Conservation (phyloP, 805 yeast genomes). For the Kodamaea fukazawae region DNA sequence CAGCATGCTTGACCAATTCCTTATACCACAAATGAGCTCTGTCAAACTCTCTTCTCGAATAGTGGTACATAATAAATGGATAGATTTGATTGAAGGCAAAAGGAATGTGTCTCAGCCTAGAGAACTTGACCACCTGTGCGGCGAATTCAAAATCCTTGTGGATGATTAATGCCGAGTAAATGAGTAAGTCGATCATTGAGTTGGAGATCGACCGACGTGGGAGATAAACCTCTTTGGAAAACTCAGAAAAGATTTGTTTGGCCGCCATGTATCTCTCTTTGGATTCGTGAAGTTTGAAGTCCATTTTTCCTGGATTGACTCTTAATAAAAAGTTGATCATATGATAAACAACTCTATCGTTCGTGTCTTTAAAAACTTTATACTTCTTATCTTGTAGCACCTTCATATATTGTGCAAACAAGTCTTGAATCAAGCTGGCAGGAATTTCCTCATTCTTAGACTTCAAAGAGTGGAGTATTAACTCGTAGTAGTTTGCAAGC, state of each 20-base stretch:
- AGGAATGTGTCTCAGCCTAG: constrained; percentile 27
- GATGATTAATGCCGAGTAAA: constrained; percentile 26
- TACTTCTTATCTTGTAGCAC: constrained; percentile 2
- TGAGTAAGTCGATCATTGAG: constrained; percentile 29
- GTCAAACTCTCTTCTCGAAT: constrained; percentile 25
- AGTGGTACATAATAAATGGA: constrained; percentile 39
- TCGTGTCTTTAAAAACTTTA: neutral
- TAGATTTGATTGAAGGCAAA: constrained; percentile 38
- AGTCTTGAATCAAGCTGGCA: constrained; percentile 16
- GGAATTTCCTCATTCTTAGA: constrained; percentile 12
- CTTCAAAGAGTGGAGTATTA: constrained; percentile 16
- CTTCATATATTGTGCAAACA: constrained; percentile 23
- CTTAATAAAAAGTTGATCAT: constrained; percentile 10
- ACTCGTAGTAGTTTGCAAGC: constrained; percentile 25
- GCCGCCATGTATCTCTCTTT: constrained; percentile 21
- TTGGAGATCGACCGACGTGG: constrained; percentile 17
- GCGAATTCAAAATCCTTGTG: constrained; percentile 38
- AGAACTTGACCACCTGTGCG: constrained; percentile 23
- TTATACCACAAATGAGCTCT: constrained; percentile 39
- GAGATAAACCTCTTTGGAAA: constrained; percentile 16
- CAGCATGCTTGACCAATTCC: constrained; percentile 30
- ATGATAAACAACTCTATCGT: constrained; percentile 12
- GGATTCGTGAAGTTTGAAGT: constrained; percentile 15
- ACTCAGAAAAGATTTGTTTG: constrained; percentile 25
- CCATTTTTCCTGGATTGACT: constrained; percentile 9